Evolutionary conservation across 768 basidiomycete genomes (phyloP), one percentile per base, ranked within the genome.

Genomic region (Xerocomellus dryophilus): DNA sequence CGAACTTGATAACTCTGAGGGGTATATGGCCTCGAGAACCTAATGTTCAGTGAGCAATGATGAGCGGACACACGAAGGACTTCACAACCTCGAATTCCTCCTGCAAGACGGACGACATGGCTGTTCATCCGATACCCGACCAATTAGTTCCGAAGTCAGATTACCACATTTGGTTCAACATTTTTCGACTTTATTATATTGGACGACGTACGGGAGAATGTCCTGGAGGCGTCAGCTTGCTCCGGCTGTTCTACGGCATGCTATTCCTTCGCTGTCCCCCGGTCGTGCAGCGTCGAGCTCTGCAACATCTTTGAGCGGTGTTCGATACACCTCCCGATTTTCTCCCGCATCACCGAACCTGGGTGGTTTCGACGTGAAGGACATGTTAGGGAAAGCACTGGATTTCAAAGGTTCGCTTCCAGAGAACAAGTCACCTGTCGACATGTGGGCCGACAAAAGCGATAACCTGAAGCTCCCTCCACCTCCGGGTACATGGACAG

Each of bases 21-120:
- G 93, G 71, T 96, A 98, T 70, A 98, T 98, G 3, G 93, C 87
- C 74, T 96, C 93, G 61, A 98, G 81, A 25, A 97, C 93, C 89
- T 96, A 64, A 18, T 29, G 53, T 55, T 47, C 21, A 47, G 49
- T 57, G 57, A 50, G 60, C 46, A 44, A 58, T 29, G 49, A 38
- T 39, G 51, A 45, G 27, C 29, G 40, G 20, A 42, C 44, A 38
- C 51, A 51, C 40, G 49, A 53, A 53, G 40, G 41, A 59, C 50
- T 56, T 55, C 23, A 51, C 59, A 64, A 95, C 93, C 84, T 98
- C 93, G 58, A 94, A 84, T 72, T 98, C 94, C 74, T 98, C 94
- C 51, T 83, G 76, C 50, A 97, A 76, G 35, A 83, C 76, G 55
- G 68, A 61, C 54, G 81, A 80, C 88, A 90, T 88, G 1, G 35